These are phyloP conservation scores for Fusarium palustre DNA, from an alignment of 2,329 filamentous ascomycete species.

Conservation along the genomic window DNA sequence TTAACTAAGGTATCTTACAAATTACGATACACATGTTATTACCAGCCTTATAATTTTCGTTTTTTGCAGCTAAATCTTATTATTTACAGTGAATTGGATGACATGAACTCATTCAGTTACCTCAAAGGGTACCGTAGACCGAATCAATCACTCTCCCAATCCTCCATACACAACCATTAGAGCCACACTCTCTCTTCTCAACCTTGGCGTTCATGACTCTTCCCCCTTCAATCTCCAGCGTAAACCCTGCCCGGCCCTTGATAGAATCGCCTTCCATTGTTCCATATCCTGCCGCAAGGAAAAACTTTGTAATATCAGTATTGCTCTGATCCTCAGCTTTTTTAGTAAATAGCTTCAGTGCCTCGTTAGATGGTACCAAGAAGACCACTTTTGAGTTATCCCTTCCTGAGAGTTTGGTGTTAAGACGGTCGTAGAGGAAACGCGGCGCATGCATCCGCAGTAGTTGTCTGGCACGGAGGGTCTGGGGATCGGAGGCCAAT, in stretches of 20 bases:
- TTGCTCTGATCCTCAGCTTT: background rate
- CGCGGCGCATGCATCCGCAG: background rate
- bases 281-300: background rate
- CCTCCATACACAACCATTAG: background rate
- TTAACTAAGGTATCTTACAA: too few relatives aligned
- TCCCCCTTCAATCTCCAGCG: background rate
- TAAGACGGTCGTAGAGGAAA: background rate
- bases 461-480: background rate
- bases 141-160: background rate
- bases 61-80: too few relatives aligned
- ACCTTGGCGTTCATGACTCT: background rate
- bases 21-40: background rate
- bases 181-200: background rate
- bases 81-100: background rate
- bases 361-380: background rate
- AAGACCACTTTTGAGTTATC: background rate
- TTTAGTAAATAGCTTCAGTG: background rate
- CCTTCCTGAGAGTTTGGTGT: background rate
- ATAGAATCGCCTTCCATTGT: background rate
- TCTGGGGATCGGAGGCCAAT: background rate
- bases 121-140: background rate
- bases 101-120: background rate
- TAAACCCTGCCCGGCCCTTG: background rate
- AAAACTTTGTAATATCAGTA: background rate
- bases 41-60: too few relatives aligned